Conservation (phyloP, 108 stramenopile species). For the Pseudonitzschia delicatissima region DNA sequence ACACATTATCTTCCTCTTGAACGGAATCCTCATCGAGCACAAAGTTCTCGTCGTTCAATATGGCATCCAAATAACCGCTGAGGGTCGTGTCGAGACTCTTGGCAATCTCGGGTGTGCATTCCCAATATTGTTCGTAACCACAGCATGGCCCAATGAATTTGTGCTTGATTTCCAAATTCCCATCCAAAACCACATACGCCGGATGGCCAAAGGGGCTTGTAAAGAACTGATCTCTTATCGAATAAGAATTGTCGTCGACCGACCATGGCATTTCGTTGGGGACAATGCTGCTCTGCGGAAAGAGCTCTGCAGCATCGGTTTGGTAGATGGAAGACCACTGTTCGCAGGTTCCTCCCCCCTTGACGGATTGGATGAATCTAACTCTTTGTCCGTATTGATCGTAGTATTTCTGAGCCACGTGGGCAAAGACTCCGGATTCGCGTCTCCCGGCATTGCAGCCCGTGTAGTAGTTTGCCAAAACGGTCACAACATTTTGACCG, state of each 20-base stretch:
- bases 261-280: slow-evolving; percentile 37
- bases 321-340: slow-evolving; percentile 45
- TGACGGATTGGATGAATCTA: slow-evolving; percentile 34
- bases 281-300: slow-evolving; percentile 20
- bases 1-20: neutral
- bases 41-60: slow-evolving; percentile 12
- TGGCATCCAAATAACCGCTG: slow-evolving; percentile 24
- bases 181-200: slow-evolving; percentile 38
- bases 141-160: slow-evolving; percentile 59
- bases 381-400: slow-evolving; percentile 26
- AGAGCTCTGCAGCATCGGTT: slow-evolving; percentile 31
- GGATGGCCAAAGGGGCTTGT: slow-evolving; percentile 50
- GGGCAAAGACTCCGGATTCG: slow-evolving; percentile 43
- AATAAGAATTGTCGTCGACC: slow-evolving; percentile 26
- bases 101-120: slow-evolving; percentile 39
- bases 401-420: slow-evolving; percentile 37
- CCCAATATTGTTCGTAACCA: slow-evolving; percentile 41
- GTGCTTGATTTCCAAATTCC: slow-evolving; percentile 28
- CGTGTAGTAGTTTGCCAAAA: slow-evolving; percentile 45
- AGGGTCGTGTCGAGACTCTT: slow-evolving; percentile 27
- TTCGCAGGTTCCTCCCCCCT: slow-evolving; percentile 43
- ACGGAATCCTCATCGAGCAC: neutral
- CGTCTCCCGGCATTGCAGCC: slow-evolving; percentile 53
- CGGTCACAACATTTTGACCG: neutral
- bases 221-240: slow-evolving; percentile 39